These are phyloP conservation scores for Corylus avellana DNA, from an alignment of 306 rosid species.

Conservation along the genomic window DNA sequence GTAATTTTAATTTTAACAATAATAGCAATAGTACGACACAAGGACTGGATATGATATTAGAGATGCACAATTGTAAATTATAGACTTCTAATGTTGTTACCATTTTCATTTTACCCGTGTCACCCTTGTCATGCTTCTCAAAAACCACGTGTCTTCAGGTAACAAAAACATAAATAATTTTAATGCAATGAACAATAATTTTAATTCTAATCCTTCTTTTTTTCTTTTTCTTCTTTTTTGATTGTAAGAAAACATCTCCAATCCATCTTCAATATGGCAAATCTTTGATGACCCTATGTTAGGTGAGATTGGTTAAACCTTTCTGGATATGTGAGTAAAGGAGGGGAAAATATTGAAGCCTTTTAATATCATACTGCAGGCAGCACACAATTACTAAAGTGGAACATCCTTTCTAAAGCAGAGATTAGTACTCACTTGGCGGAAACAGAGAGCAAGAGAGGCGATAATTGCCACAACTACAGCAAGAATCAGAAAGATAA, in stretches of 20 bases:
- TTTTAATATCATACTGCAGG: conserved; percentile 6
- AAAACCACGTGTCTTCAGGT: not conserved
- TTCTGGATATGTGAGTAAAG: not conserved
- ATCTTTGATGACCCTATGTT: not conserved
- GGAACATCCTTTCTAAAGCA: conserved; percentile 1
- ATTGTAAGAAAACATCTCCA: not conserved
- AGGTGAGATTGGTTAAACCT: not conserved
- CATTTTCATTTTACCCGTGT: not conserved
- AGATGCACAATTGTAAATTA: not conserved
- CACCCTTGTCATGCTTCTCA: not conserved
- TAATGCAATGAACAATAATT: not conserved
- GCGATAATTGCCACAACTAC: conserved; percentile 55
- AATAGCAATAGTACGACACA: not conserved
- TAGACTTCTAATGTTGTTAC: not conserved
- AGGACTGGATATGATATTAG: not conserved
- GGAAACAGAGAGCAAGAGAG: conserved; percentile 57
- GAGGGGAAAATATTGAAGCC: not conserved
- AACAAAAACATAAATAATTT: not conserved
- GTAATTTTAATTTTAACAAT: not conserved
- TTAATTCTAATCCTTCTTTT: not conserved
- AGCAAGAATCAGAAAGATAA: conserved; percentile 47
- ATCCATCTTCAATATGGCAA: not conserved
- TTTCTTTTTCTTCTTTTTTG: too few species aligned
- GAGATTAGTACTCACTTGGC: conserved; percentile 58
- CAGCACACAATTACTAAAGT: conserved; percentile 11